These are phyloP conservation scores for Pleurotus cornucopiae DNA, from an alignment of 768 basidiomycete genomes.

Conservation along the genomic window DNA sequence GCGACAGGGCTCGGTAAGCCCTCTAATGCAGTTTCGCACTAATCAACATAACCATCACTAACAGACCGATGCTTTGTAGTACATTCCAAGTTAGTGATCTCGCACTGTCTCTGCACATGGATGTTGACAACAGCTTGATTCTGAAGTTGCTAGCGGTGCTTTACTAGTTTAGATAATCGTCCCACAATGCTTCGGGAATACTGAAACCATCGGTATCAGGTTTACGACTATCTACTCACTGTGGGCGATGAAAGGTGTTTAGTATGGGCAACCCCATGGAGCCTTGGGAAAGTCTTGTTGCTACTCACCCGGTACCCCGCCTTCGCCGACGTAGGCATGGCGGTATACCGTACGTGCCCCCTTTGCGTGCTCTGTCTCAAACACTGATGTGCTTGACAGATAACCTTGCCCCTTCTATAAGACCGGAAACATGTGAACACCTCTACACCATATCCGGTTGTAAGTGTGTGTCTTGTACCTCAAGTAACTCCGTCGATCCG, in stretches of 20 bases:
- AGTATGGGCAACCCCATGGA: conserved; percentile 7
- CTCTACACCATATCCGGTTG: background rate
- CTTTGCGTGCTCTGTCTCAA: no score
- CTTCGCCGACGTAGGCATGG: conserved; percentile 3
- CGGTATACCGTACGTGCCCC: background rate
- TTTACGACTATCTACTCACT: conserved; percentile 5
- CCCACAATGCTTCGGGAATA: background rate
- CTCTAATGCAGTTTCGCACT: no score
- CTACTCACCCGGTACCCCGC: conserved; percentile 4
- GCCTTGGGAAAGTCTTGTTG: conserved; percentile 7
- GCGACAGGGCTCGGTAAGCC: background rate
- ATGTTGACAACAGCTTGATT: background rate
- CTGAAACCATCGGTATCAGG: background rate
- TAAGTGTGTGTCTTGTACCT: background rate
- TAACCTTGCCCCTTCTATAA: background rate
- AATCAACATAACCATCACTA: no score
- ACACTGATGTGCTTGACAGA: background rate
- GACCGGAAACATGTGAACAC: background rate
- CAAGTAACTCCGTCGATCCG: background rate
- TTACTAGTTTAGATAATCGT: background rate
- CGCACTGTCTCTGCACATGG: no score
- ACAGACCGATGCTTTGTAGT: background rate
- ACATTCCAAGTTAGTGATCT: background rate
- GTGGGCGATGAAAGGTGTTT: background rate
- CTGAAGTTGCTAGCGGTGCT: conserved; percentile 1